Conservation (phyloP, 371 early-diverging fungal genomes). For the Blakeslea trispora region DNA sequence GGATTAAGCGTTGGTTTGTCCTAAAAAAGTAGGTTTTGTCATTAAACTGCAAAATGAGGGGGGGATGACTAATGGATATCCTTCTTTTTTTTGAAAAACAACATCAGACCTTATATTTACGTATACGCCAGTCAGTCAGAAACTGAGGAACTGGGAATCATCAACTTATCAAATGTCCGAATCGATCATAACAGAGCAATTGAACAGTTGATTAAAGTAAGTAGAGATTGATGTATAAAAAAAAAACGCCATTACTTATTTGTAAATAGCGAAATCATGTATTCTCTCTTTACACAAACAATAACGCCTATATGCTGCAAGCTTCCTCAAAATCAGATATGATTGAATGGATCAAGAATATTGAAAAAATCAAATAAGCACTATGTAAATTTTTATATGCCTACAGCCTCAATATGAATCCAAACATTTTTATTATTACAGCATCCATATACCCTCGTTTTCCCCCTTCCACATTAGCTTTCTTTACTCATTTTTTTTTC, state of each 20-base stretch:
- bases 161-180: constrained; percentile 69
- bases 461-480: constrained; percentile 9
- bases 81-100: neutral
- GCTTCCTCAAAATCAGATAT: constrained; percentile 68
- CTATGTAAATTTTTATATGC: neutral
- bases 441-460: constrained; percentile 1
- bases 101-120: constrained; percentile 72
- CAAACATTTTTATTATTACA: neutral
- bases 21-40: constrained; percentile 60
- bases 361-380: constrained; percentile 41
- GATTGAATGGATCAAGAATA: constrained; percentile 74
- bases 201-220: constrained; percentile 45
- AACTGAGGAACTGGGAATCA: constrained; percentile 67
- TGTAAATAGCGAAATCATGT: constrained; percentile 58
- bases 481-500: neutral
- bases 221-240: neutral
- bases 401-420: too few relatives aligned
- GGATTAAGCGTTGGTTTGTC: constrained; percentile 83
- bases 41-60: neutral
- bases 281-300: constrained; percentile 75
- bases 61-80: constrained; percentile 10
- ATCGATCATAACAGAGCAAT: constrained; percentile 66
- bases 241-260: neutral
- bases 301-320: constrained; percentile 73
- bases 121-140: constrained; percentile 67